These are phyloP conservation scores for Chaetoceros tenuissimus DNA, from an alignment of 108 stramenopile species.

Conservation along the genomic window DNA sequence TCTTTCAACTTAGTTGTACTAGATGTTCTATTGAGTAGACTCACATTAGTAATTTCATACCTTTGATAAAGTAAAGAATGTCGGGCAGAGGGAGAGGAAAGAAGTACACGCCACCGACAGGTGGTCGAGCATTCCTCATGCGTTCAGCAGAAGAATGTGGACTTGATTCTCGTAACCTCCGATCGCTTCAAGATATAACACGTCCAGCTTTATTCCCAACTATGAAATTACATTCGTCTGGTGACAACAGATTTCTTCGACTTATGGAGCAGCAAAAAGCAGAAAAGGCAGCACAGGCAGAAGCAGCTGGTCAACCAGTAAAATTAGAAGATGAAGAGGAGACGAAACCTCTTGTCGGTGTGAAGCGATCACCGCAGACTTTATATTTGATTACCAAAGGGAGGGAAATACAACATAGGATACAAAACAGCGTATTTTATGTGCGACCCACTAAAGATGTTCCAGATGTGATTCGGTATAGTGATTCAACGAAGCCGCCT, in stretches of 20 bases:
- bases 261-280: slow-evolving; percentile 3
- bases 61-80: too few species aligned
- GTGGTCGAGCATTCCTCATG: slow-evolving; percentile 48
- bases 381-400: slow-evolving; percentile 52
- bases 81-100: slow-evolving; percentile 43
- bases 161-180: slow-evolving; percentile 44
- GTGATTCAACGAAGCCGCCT: slow-evolving; percentile 23
- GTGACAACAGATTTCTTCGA: slow-evolving; percentile 8
- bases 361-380: slow-evolving; percentile 24
- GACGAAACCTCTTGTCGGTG: not conserved
- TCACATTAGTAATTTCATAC: too few species aligned
- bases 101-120: slow-evolving; percentile 29
- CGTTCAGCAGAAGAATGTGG: slow-evolving; percentile 65
- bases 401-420: slow-evolving; percentile 51
- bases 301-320: not conserved
- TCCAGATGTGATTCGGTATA: slow-evolving; percentile 51
- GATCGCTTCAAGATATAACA: slow-evolving; percentile 30
- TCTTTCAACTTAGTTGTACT: too few species aligned
- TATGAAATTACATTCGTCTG: slow-evolving; percentile 47
- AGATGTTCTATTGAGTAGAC: too few species aligned
- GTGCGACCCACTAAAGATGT: slow-evolving; percentile 43
- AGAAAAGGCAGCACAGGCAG: slow-evolving; percentile 2
- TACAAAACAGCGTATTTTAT: slow-evolving; percentile 48
- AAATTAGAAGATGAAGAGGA: slow-evolving; percentile 6
- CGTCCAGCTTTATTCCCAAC: slow-evolving; percentile 41